These are phyloP conservation scores for Pouteria glomerata DNA, from an alignment of 148 eudicot species.

Conservation along the genomic window DNA sequence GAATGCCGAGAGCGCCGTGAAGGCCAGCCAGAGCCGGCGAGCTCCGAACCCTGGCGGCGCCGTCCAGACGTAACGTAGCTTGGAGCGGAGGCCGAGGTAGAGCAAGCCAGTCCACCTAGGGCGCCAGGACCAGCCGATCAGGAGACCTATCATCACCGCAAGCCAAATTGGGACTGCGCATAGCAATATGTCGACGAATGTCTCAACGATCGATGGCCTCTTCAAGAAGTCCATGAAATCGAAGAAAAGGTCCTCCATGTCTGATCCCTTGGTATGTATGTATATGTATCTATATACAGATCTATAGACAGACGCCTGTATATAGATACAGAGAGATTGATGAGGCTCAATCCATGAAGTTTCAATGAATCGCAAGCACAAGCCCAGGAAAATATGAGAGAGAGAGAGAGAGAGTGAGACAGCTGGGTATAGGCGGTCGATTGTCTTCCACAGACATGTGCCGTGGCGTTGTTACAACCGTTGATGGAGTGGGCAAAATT, in stretches of 20 bases:
- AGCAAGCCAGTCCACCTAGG: slow-evolving; percentile 79
- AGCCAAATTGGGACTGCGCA: slow-evolving; percentile 87
- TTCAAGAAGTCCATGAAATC: slow-evolving; percentile 33
- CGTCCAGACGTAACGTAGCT: slow-evolving; percentile 35
- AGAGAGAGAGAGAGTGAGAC: too few species aligned
- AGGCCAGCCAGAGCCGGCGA: slow-evolving; percentile 46
- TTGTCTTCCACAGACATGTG: too few species aligned
- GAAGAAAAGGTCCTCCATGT: slow-evolving; percentile 33
- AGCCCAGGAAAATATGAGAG: too few species aligned
- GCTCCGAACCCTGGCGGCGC: slow-evolving; percentile 47
- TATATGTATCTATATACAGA: too few species aligned
- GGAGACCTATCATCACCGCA: slow-evolving; percentile 69
- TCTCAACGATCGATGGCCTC: slow-evolving; percentile 46
- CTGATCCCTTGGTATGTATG: neutral
- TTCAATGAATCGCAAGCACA: too few species aligned
- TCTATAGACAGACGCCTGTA: too few species aligned
- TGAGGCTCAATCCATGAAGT: too few species aligned
- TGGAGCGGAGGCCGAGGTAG: slow-evolving; percentile 39
- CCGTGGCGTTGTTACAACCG: too few species aligned
- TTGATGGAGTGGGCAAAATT: too few species aligned
- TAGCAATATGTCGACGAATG: slow-evolving; percentile 85
- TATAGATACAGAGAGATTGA: too few species aligned
- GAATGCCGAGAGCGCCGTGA: slow-evolving; percentile 47
- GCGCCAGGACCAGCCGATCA: slow-evolving; percentile 94
- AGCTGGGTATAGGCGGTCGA: too few species aligned